Base-by-base conservation (phyloP, 441 rosid species). In the Jatropha podagrica region DNA sequence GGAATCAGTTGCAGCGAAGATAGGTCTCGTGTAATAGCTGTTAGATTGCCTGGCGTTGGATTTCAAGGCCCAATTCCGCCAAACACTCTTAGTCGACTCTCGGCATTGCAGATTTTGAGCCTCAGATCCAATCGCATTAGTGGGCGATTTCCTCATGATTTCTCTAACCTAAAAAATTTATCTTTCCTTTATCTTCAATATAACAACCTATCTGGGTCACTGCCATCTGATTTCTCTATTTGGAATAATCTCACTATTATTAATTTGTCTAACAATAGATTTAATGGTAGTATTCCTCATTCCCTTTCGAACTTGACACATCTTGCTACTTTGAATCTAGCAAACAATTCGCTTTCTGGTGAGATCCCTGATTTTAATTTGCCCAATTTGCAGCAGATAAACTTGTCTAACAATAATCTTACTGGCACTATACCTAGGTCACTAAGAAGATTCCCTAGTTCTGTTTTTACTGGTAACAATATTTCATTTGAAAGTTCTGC, bases 31-130 rank as follows among this genome's bases (percentile, higher is more conserved):
- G 79, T 95, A 44, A 75, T 83, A 49, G 85, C 95, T 32, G 89
- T 95, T 46, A 82, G 99, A 78, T 82, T 95, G 74, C 99, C 99
- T 14, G 99, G 92, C 1, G 87, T 91, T 71, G 99, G 98, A 13
- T 90, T 95, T 77, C 76, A 81, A 23, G 98, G 98, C 27, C 91
- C 88, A 37, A 83, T 95, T 79, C 94, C 98, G 3, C 85, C 92
- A 63, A 88, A 91, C 74, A 93, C 99, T n/a, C 79, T 95, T 7
- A 80, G 99, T 79, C 88, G 96, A 23, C 88, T 95, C 70, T 85
- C 97, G 4, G 84, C 77, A 46, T 85, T 95, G 83, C 86, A 86
- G 81, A 79, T 88, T 76, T 85, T 93, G 77, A 91, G 97, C 76
- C 98, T 95, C 81, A 87, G 99, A 85, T 93, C 98, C 60, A 95